Evolutionary conservation across 805 yeast species (phyloP), one percentile per base, ranked within the genome.

Genomic region (Starmerella vitae): DNA sequence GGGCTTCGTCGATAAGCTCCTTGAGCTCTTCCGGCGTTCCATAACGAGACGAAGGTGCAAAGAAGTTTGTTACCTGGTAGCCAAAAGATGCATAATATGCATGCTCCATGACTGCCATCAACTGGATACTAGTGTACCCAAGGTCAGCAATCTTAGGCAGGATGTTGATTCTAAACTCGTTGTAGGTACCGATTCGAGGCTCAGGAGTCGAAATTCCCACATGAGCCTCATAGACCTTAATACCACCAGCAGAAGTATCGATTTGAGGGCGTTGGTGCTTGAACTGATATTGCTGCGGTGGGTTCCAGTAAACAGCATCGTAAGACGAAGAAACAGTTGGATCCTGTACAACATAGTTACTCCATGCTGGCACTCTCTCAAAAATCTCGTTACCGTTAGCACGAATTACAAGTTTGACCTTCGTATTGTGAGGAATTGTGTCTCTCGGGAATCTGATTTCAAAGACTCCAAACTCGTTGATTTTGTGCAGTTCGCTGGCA

Each of bases 91-190:
- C 98, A 58, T 88, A 88, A 58, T 88, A 88, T 1, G 98, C 97
- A 58, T 88, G 98, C 61, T 88, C 98, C 98, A 88, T 88, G 32
- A 88, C 71, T 0, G 98, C 96, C 98, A 88, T 88, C 55, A 88
- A 67, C 62, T 88, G 98, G 51, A 88, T 79, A 4, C 94, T 76
- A 59, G 91, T 84, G 60, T 88, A 88, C 27, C 96, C 96, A 43
- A 86, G 67, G 46, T 78, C 72, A 50, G 74, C 75, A 49, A 88
- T 82, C 33, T 78, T 68, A n/a, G 97, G 97, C 45, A 88, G 68
- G 10, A 85, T 68, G 47, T 81, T 76, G 33, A 64, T 49, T 12
- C 94, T 79, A 58, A 88, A 88, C 57, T 88, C 93, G 48, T 72
- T 75, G 60, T 88, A 88, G 10, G 88, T 61, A 2, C 94, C 94